Evolutionary conservation across 352 stramenopile species (phyloP).

Genomic region (Globisporangium carolinianum): DNA sequence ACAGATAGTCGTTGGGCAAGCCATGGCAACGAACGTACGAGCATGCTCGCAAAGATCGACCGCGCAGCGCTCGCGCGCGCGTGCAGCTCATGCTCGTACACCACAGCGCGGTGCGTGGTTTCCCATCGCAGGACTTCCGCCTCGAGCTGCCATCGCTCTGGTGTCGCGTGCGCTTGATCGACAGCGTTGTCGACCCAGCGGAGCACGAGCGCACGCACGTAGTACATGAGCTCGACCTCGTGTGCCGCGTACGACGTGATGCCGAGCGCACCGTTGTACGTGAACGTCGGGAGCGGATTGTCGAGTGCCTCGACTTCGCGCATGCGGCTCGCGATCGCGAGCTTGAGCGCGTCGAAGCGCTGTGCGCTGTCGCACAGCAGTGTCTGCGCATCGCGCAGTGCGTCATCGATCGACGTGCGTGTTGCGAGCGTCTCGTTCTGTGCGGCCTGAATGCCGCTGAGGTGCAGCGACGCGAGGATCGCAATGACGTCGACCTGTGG

Average conservation of each 20-base stretch:
- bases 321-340: slow-evolving; percentile 13
- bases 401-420: slow-evolving; percentile 16
- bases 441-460: slow-evolving; percentile 24
- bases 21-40: slow-evolving; percentile 8
- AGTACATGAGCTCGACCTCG: slow-evolving; percentile 30
- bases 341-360: slow-evolving; percentile 11
- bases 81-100: slow-evolving; percentile 13
- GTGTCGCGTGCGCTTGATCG: slow-evolving; percentile 13
- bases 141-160: slow-evolving; percentile 21
- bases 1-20: too few species aligned
- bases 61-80: slow-evolving; percentile 1
- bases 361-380: slow-evolving; percentile 22
- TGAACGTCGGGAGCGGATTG: background rate
- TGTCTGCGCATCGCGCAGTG: slow-evolving; percentile 20
- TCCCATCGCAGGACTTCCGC: slow-evolving; percentile 21
- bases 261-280: slow-evolving; percentile 26
- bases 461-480: slow-evolving; percentile 30
- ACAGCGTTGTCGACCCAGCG: slow-evolving; percentile 27
- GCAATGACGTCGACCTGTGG: slow-evolving; percentile 26
- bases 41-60: slow-evolving; percentile 15
- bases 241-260: slow-evolving; percentile 33
- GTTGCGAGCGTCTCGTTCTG: slow-evolving; percentile 23
- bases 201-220: slow-evolving; percentile 35
- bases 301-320: slow-evolving; percentile 19
- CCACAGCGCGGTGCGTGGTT: slow-evolving; percentile 15